These are phyloP conservation scores for Boletus rufocinnamomeus DNA, from an alignment of 768 basidiomycete genomes.

Conservation along the genomic window DNA sequence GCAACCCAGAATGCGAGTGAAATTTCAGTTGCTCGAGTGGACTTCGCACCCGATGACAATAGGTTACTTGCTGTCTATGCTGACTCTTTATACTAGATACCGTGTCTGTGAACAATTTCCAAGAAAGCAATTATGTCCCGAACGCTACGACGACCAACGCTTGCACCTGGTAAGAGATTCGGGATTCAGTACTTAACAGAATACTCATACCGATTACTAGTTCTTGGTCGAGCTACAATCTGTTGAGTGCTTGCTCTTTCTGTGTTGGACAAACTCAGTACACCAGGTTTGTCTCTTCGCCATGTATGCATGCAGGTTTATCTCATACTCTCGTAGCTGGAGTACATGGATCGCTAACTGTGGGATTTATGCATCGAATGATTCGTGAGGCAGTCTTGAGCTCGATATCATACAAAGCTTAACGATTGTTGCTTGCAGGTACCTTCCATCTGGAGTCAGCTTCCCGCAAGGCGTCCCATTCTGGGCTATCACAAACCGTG, in stretches of 20 bases:
- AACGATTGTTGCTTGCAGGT: slow-evolving; percentile 15
- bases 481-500: slow-evolving; percentile 29
- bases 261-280: slow-evolving; percentile 16
- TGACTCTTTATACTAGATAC: slow-evolving; percentile 15
- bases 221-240: slow-evolving; percentile 34
- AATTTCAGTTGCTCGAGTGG: not conserved
- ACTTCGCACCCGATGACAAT: not conserved
- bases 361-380: slow-evolving; percentile 14
- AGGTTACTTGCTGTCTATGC: not conserved
- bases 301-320: not conserved
- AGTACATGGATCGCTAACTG: slow-evolving; percentile 20
- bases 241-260: slow-evolving; percentile 30
- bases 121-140: slow-evolving; percentile 24
- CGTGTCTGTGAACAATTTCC: slow-evolving; percentile 17
- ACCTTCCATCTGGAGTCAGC: slow-evolving; percentile 21
- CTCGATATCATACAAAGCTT: not conserved
- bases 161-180: slow-evolving; percentile 27
- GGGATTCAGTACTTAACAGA: not conserved
- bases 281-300: slow-evolving; percentile 15
- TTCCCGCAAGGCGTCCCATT: slow-evolving; percentile 24
- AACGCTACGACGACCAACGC: slow-evolving; percentile 12
- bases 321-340: slow-evolving; percentile 24
- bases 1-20: slow-evolving; percentile 19
- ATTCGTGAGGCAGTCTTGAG: slow-evolving; percentile 20
- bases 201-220: slow-evolving; percentile 19